These are phyloP conservation scores for Graphiopsis chlorocephala DNA, from an alignment of 2,329 filamentous ascomycete genomes.

Conservation along the genomic window DNA sequence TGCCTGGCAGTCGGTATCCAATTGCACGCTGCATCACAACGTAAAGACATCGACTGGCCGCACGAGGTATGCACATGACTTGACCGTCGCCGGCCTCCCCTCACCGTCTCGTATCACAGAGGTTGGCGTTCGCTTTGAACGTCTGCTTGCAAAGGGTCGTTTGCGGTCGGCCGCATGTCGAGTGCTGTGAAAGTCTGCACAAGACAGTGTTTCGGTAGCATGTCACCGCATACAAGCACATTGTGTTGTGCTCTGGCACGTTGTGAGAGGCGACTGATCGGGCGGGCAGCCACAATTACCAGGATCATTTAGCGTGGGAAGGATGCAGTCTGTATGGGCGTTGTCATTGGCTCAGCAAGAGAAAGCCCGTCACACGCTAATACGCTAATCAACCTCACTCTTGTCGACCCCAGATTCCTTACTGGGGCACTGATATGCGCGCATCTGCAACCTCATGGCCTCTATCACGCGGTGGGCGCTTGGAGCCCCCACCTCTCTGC, in stretches of 20 bases:
- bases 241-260: slow-evolving; percentile 1
- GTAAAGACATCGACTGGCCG: slow-evolving; percentile 4
- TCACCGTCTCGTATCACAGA: slow-evolving; percentile 2
- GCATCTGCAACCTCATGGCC: slow-evolving; percentile 12
- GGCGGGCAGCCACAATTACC: slow-evolving; percentile 7
- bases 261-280: not conserved
- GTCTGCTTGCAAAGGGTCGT: not conserved
- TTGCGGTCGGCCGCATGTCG: not conserved
- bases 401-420: slow-evolving; percentile 12
- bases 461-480: slow-evolving; percentile 13
- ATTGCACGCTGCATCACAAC: slow-evolving; percentile 1
- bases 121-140: not conserved
- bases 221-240: slow-evolving; percentile 2
- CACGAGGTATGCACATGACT: slow-evolving; percentile 13
- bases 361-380: slow-evolving; percentile 7
- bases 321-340: not conserved
- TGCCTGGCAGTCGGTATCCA: slow-evolving; percentile 5
- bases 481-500: slow-evolving; percentile 11
- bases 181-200: not conserved
- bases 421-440: slow-evolving; percentile 7
- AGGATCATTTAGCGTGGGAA: slow-evolving; percentile 14
- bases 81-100: not conserved
- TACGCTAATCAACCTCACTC: slow-evolving; percentile 3
- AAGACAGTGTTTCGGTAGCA: slow-evolving; percentile 6
- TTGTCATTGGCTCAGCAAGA: not conserved